phyloP scores from a whole-genome alignment of 148 eudicot genomes.

The Cornus controversa region DNA sequence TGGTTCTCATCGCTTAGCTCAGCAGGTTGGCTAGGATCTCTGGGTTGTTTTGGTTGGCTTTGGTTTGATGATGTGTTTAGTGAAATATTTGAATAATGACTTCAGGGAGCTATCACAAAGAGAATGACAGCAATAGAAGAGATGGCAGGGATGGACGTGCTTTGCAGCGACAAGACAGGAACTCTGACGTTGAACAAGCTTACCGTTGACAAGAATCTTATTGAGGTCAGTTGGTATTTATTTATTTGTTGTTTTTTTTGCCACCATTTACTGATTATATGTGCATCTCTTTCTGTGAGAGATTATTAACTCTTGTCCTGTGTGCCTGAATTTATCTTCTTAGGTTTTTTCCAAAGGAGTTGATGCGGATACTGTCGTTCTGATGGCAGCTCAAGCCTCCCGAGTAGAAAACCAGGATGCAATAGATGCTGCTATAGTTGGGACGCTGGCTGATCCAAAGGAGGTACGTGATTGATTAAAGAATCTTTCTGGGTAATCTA shows the following conservation, averaged over 20 bases:
- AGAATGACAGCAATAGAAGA: conserved; percentile 74
- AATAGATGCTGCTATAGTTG: conserved; percentile 94
- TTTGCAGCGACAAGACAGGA: conserved; percentile 70
- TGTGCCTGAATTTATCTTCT: conserved; percentile 12
- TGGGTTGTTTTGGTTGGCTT: background rate
- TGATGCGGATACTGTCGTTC: conserved; percentile 86
- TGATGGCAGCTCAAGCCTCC: conserved; percentile 99
- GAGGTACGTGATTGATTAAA: conserved; percentile 49
- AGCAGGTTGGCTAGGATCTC: conserved; percentile 63
- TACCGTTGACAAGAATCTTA: conserved; percentile 60
- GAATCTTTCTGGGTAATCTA: background rate
- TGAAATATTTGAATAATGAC: background rate
- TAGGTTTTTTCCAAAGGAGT: conserved; percentile 92
- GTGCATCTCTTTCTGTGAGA: background rate
- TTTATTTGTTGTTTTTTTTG: too few relatives aligned
- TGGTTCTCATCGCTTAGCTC: conserved; percentile 94
- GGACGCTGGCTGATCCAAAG: conserved; percentile 92
- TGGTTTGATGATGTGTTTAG: background rate
- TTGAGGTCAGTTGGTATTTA: conserved; percentile 36
- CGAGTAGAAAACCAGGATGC: conserved; percentile 97
- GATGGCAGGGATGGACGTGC: conserved; percentile 76
- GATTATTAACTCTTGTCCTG: background rate
- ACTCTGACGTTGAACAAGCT: conserved; percentile 69
- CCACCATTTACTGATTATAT: background rate
- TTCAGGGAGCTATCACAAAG: conserved; percentile 69